Evolutionary conservation across 176 grass and related monocot species (phyloP).

Genomic region (Thalia dealbata): DNA sequence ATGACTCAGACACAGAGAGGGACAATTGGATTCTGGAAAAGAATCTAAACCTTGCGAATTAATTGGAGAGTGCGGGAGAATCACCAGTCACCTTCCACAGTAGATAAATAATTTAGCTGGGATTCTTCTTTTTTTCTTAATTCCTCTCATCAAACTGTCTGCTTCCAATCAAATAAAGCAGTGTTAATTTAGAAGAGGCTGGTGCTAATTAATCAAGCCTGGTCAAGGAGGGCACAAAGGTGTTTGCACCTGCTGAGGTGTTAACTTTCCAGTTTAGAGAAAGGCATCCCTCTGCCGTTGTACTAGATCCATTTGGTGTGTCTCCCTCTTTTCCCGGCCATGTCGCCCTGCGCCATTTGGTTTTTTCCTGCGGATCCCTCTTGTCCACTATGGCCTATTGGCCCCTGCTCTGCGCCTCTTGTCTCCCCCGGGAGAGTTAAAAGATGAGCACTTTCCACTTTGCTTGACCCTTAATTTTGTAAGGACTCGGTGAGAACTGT

Average conservation of each 20-base stretch:
- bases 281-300: neutral
- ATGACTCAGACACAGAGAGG: neutral
- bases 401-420: neutral
- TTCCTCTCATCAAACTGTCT: too few relatives aligned
- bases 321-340: conserved; percentile 1
- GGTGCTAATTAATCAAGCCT: too few relatives aligned
- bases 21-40: neutral
- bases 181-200: neutral
- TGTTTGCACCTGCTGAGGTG: neutral
- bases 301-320: neutral
- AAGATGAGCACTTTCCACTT: neutral
- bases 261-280: neutral
- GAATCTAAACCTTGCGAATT: neutral
- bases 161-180: too few relatives aligned
- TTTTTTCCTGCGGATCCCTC: neutral
- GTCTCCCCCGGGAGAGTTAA: neutral
- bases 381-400: neutral
- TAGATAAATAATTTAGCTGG: too few relatives aligned
- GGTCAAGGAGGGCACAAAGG: too few relatives aligned
- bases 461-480: too few relatives aligned
- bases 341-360: neutral
- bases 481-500: too few relatives aligned
- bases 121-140: too few relatives aligned
- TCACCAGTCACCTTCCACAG: neutral
- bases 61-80: neutral